These are phyloP conservation scores for Apiospora saccharicola DNA, from an alignment of 2,329 filamentous ascomycete species.

Conservation along the genomic window DNA sequence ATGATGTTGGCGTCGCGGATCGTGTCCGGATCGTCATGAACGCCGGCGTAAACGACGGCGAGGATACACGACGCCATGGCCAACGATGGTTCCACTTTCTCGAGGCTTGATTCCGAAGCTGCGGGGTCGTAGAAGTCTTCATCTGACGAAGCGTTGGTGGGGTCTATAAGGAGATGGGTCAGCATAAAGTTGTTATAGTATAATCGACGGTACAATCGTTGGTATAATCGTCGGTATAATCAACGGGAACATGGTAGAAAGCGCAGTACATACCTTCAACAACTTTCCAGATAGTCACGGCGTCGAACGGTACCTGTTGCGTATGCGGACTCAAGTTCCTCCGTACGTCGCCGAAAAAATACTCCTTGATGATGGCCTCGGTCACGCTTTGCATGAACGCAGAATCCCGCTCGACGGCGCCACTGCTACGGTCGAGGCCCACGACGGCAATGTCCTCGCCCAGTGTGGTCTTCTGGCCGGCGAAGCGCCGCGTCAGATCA, in stretches of 20 bases:
- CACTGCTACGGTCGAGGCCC: constrained; percentile 83
- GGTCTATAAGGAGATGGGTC: not conserved
- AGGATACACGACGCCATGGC: constrained; percentile 82
- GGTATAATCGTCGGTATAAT: too few species aligned
- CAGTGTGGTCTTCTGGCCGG: constrained; percentile 58
- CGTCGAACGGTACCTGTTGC: constrained; percentile 80
- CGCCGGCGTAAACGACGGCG: constrained; percentile 81
- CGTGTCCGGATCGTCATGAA: constrained; percentile 72
- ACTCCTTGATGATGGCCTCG: constrained; percentile 83
- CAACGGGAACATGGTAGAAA: too few species aligned
- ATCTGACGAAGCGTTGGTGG: constrained; percentile 29
- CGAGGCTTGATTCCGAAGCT: constrained; percentile 50
- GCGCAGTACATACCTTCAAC: constrained; percentile 59
- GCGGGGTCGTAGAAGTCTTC: constrained; percentile 39
- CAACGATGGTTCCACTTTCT: constrained; percentile 69
- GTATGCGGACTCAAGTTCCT: constrained; percentile 86
- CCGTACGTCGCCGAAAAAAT: constrained; percentile 88
- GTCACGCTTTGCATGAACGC: constrained; percentile 75
- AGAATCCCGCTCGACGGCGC: constrained; percentile 79
- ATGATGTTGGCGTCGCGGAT: constrained; percentile 85
- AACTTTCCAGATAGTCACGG: constrained; percentile 76
- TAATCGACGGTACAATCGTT: not conserved
- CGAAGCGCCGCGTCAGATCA: constrained; percentile 76
- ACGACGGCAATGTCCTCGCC: constrained; percentile 79
- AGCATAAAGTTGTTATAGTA: not conserved